Conservation (phyloP, 306 rosid genomes). For the Neltuma alba region DNA sequence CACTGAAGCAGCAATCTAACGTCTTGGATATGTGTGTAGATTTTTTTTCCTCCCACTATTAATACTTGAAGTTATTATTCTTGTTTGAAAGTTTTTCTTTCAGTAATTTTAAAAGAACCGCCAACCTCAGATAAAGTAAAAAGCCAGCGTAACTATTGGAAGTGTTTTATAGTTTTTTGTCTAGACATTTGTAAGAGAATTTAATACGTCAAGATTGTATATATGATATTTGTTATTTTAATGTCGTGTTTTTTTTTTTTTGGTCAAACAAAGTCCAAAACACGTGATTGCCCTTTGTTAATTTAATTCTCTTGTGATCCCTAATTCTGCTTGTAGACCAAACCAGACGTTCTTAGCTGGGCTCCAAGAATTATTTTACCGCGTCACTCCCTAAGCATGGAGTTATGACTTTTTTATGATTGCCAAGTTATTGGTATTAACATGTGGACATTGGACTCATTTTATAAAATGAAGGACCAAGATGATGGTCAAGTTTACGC, state of each 20-base stretch:
- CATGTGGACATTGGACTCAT: conserved; percentile 5
- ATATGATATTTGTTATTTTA: neutral
- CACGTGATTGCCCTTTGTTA: too few species aligned
- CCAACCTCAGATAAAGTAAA: conserved; percentile 16
- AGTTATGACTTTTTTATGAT: conserved; percentile 54
- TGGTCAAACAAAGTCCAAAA: too few species aligned
- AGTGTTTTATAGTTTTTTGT: too few species aligned
- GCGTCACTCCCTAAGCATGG: conserved; percentile 80
- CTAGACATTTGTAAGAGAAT: too few species aligned
- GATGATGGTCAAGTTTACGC: too few species aligned
- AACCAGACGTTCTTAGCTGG: conserved; percentile 93
- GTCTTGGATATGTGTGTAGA: conserved; percentile 75
- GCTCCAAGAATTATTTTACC: conserved; percentile 85
- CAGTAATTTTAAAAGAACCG: neutral
- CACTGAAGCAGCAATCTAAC: conserved; percentile 72
- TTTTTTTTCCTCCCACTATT: neutral
- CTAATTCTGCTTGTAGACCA: conserved; percentile 56
- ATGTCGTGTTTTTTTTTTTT: too few species aligned
- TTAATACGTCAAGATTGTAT: too few species aligned
- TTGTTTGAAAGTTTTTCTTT: neutral
- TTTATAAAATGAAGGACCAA: neutral
- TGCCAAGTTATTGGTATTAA: conserved; percentile 24
- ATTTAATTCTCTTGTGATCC: too few species aligned
- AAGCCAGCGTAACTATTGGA: too few species aligned
- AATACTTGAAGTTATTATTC: neutral